Percentiles rank a stretch among this genome's conserved stretches.
phyloP scores from a whole-genome alignment of 1,284 basidiomycete species.

The Fistulinella cinereoalba region DNA sequence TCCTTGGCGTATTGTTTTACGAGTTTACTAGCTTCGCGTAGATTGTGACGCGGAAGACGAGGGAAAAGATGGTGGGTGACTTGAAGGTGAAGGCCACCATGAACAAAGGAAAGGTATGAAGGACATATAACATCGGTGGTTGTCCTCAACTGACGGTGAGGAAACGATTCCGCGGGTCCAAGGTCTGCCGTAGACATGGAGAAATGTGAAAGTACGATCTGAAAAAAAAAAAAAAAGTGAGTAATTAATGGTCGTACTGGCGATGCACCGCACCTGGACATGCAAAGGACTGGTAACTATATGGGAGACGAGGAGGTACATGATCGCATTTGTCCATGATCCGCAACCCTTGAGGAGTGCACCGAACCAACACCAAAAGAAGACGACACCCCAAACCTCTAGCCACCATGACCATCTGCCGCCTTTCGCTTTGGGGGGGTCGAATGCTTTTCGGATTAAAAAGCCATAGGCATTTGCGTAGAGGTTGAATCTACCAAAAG shows the following conservation, averaged over 20 bases:
- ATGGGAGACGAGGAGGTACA: conserved; percentile 78
- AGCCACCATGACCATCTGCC: conserved; percentile 71
- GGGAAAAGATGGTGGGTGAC: conserved; percentile 98
- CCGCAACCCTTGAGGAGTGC: conserved; percentile 65
- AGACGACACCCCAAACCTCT: conserved; percentile 64
- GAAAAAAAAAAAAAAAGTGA: conserved; percentile 13
- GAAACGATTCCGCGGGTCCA: conserved; percentile 88
- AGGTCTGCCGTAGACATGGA: conserved; percentile 93
- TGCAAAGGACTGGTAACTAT: conserved; percentile 81
- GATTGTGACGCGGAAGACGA: conserved; percentile 90
- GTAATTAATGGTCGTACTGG: not conserved
- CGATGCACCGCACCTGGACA: conserved; percentile 58
- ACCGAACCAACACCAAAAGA: conserved; percentile 84
- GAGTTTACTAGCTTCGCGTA: conserved; percentile 75
- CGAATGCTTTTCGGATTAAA: conserved; percentile 63
- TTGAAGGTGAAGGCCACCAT: conserved; percentile 93
- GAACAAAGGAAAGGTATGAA: conserved; percentile 80
- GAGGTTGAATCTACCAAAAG: conserved; percentile 93
- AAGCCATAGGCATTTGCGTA: conserved; percentile 86
- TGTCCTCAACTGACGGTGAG: conserved; percentile 90
- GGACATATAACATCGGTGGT: conserved; percentile 95
- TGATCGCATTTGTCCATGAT: conserved; percentile 59
- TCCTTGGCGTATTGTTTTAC: conserved; percentile 87
- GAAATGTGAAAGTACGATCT: conserved; percentile 99
- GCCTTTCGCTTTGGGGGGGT: conserved; percentile 55